These are phyloP conservation scores for Domatiomyces globalis DNA, from an alignment of 2,329 filamentous ascomycete species.

Conservation along the genomic window DNA sequence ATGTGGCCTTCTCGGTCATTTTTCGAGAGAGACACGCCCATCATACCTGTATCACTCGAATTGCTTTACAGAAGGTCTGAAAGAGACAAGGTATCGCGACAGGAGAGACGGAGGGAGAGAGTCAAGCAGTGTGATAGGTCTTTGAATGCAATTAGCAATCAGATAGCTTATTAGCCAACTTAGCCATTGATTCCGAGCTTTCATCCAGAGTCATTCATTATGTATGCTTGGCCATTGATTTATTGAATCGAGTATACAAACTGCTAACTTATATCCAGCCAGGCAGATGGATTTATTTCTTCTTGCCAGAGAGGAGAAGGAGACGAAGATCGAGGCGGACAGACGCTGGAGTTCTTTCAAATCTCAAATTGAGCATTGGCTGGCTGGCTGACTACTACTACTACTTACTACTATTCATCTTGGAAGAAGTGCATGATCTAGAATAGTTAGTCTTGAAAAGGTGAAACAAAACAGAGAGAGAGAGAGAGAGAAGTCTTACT, in stretches of 20 bases:
- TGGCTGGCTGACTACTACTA: not conserved
- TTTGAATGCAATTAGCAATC: not conserved
- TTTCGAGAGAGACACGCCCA: not conserved
- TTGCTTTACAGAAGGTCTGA: not conserved
- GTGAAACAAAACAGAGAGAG: not conserved
- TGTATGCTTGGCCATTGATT: too few relatives aligned
- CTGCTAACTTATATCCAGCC: too few relatives aligned
- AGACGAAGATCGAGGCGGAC: too few relatives aligned
- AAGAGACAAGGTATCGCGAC: too few relatives aligned
- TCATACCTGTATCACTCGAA: not conserved
- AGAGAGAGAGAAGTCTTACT: conserved; percentile 99
- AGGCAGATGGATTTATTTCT: too few relatives aligned
- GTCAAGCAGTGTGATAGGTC: not conserved
- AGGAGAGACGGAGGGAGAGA: too few relatives aligned
- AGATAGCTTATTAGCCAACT: not conserved
- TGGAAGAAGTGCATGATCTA: conserved; percentile 65
- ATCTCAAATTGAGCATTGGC: not conserved
- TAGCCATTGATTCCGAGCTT: too few relatives aligned
- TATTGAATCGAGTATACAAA: too few relatives aligned
- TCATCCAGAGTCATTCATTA: too few relatives aligned
- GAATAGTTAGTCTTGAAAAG: not conserved
- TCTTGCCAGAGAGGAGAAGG: too few relatives aligned
- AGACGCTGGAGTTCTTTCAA: too few relatives aligned
- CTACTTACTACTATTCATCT: conserved; percentile 28
- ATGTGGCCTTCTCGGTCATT: not conserved